A percentile compares a stretch with the other conserved stretches of the same genome.
phyloP scores from a whole-genome alignment of 306 rosid species.

The Acacia acuminata region DNA sequence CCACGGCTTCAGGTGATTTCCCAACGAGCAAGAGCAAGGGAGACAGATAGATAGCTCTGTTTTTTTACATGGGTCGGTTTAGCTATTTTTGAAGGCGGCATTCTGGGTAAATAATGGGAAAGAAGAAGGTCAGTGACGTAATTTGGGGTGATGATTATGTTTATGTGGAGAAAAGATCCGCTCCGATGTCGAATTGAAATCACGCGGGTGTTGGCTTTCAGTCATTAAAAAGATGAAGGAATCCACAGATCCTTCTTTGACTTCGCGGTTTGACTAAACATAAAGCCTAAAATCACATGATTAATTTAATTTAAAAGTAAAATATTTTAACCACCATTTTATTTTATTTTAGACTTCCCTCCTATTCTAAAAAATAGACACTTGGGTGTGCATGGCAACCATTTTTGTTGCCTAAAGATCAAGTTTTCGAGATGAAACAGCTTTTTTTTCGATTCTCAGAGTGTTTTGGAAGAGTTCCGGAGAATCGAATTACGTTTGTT shows the following conservation, averaged over 20 bases:
- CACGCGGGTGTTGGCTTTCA: slow-evolving; percentile 29
- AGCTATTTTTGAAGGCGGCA: slow-evolving; percentile 28
- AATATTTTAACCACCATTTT: too few species aligned
- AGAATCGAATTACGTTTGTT: too few species aligned
- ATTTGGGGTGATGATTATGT: background rate
- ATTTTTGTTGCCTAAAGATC: too few species aligned
- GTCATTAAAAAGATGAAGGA: slow-evolving; percentile 5
- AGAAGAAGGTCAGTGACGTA: background rate
- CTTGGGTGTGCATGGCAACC: too few species aligned
- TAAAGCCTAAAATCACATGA: background rate
- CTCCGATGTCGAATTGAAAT: slow-evolving; percentile 6
- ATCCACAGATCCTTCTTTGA: slow-evolving; percentile 31
- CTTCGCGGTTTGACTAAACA: slow-evolving; percentile 2
- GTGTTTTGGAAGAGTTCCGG: too few species aligned
- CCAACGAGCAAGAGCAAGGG: background rate
- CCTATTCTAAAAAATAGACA: too few species aligned
- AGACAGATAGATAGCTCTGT: background rate
- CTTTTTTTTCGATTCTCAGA: too few species aligned
- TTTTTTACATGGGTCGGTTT: slow-evolving; percentile 25
- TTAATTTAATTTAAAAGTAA: too few species aligned
- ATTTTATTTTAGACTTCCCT: too few species aligned
- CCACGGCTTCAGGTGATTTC: slow-evolving; percentile 17
- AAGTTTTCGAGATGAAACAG: too few species aligned
- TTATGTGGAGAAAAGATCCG: slow-evolving; percentile 37
- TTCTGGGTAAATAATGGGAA: slow-evolving; percentile 12